phyloP scores from a whole-genome alignment of 805 yeast species.

The Wickerhamiella kurtzmanii region DNA sequence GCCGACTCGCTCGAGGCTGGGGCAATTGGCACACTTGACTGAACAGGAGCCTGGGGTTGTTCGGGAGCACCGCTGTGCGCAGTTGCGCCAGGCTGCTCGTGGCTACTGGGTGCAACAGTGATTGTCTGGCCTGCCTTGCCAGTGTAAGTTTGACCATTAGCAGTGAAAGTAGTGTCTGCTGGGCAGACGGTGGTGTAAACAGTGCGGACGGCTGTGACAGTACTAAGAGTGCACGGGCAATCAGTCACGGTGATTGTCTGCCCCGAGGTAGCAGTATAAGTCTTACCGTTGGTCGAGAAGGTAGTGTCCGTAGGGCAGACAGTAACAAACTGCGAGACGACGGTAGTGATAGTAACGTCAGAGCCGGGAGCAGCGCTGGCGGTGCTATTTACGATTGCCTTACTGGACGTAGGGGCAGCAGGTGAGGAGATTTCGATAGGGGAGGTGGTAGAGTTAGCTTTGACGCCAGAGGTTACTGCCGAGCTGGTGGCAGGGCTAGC shows the following conservation, averaged over 20 bases:
- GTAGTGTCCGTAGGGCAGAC: conserved; percentile 11
- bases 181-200: background rate
- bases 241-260: conserved; percentile 11
- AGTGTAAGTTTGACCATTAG: background rate
- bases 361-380: background rate
- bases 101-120: background rate
- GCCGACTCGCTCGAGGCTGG: background rate
- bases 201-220: background rate
- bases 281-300: conserved; percentile 6
- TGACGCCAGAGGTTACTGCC: too few species aligned
- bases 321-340: conserved; percentile 6
- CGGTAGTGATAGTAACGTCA: conserved; percentile 4
- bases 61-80: background rate
- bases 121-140: background rate
- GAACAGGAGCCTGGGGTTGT: background rate
- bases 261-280: conserved; percentile 14
- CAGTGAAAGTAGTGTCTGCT: background rate
- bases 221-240: conserved; percentile 10
- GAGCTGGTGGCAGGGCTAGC: conserved; percentile 1
- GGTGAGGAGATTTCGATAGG: background rate
- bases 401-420: background rate
- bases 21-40: background rate
- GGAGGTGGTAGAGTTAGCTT: background rate
- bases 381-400: background rate
- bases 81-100: background rate